Percentiles rank a stretch among this genome's conserved stretches.
These are phyloP conservation scores for Solanum ossicruentum DNA, from an alignment of 257 asterid species.

Conservation along the genomic window DNA sequence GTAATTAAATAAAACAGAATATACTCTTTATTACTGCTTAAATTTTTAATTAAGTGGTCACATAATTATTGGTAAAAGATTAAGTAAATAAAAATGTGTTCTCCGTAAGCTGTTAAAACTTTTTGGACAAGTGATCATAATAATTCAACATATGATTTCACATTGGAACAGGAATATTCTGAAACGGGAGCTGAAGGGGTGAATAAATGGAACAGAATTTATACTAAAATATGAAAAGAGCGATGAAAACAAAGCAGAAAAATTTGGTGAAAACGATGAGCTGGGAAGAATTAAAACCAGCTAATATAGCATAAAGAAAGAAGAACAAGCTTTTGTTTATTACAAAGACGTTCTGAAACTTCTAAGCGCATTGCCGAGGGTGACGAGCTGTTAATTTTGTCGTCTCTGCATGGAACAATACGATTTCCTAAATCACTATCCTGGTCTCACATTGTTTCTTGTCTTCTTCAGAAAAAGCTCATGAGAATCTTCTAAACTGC, in stretches of 20 bases:
- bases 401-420: neutral
- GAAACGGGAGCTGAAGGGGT: neutral
- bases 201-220: neutral
- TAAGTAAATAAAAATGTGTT: neutral
- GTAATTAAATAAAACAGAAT: neutral
- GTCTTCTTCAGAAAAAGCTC: neutral
- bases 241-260: conserved; percentile 4
- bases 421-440: neutral
- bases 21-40: neutral
- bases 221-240: neutral
- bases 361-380: neutral
- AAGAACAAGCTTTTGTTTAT: neutral
- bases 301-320: neutral
- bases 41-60: neutral
- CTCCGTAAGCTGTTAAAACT: neutral
- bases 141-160: neutral
- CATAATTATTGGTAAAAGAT: neutral
- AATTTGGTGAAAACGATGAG: conserved; percentile 12
- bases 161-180: neutral
- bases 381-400: neutral
- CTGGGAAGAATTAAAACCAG: neutral
- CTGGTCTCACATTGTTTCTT: neutral
- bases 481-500: neutral
- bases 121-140: neutral
- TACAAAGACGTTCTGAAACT: neutral